Percentiles rank a stretch among this genome's conserved stretches.
Evolutionary conservation across 2,329 filamentous ascomycete species (phyloP).

Genomic region (Trichophyton simii): DNA sequence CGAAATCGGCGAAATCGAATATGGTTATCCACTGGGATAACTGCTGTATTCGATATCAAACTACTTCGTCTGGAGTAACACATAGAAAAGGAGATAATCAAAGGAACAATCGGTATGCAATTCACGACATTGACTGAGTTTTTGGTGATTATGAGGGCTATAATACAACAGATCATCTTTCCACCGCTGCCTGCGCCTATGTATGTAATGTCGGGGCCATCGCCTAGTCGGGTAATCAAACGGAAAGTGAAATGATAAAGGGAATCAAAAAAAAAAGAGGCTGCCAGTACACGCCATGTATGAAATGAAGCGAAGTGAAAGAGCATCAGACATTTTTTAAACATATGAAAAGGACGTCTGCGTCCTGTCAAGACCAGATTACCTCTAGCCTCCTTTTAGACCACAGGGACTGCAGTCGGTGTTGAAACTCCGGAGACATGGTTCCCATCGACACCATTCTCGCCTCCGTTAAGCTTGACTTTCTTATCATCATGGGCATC

Average conservation of each 20-base stretch:
- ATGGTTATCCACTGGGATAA: no score
- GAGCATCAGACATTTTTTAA: neutral
- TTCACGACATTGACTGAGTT: neutral
- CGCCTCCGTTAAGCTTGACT: neutral
- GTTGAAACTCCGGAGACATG: neutral
- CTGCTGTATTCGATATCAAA: no score
- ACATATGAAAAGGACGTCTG: neutral
- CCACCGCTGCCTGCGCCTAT: neutral
- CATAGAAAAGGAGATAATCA: neutral
- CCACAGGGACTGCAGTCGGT: neutral
- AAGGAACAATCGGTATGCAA: neutral
- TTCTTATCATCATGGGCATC: neutral
- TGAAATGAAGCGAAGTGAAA: neutral
- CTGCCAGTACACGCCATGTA: neutral
- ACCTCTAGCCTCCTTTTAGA: neutral
- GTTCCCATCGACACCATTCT: neutral
- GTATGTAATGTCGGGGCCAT: neutral
- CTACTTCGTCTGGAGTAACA: no score
- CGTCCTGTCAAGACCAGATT: neutral
- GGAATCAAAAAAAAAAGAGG: neutral
- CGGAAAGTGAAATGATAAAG: neutral
- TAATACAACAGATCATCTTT: conserved; percentile 1
- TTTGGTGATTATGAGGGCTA: neutral
- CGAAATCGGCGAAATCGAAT: no score
- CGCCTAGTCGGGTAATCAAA: neutral